Conservation (phyloP, 2,329 filamentous ascomycete genomes). For the Aspergillus sclerotialis region DNA sequence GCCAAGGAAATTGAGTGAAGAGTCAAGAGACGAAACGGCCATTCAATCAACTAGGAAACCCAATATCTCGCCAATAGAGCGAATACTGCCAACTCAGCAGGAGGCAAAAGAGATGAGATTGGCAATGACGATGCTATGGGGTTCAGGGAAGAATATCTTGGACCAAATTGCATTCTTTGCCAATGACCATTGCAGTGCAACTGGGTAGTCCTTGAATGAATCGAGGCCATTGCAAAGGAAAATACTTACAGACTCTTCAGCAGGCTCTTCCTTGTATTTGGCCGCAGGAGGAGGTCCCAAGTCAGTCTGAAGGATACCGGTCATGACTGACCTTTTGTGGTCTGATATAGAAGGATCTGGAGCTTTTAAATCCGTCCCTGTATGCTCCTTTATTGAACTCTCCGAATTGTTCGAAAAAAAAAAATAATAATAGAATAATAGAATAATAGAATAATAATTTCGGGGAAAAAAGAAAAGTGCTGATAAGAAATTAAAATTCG, state of each 20-base stretch:
- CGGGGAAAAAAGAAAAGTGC: not conserved
- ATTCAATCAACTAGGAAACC: not conserved
- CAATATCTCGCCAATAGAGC: not conserved
- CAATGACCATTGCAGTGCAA: constrained; percentile 7
- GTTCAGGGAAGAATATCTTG: not conserved
- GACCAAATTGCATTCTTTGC: not conserved
- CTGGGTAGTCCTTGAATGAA: constrained; percentile 10
- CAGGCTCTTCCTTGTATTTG: constrained; percentile 44
- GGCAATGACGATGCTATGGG: not conserved
- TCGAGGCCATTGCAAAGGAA: constrained; percentile 1
- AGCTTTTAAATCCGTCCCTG: constrained; percentile 4
- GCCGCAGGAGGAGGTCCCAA: constrained; percentile 28
- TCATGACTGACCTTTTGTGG: constrained; percentile 33
- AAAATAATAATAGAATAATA: constrained; percentile 10
- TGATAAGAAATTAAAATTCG: not conserved
- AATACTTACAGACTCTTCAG: constrained; percentile 41
- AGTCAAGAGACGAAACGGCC: not conserved
- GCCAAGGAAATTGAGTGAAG: not conserved
- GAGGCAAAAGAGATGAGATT: not conserved
- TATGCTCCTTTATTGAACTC: constrained; percentile 4
- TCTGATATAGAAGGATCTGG: no score
- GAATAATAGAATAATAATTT: constrained; percentile 4
- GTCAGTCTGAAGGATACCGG: constrained; percentile 39
- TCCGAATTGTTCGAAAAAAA: not conserved
- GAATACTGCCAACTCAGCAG: no score